A percentile compares a stretch with the other conserved stretches of the same genome.
Conservation (phyloP, 192 early-diverging fungal genomes). For the Obelidium mucronatum region DNA sequence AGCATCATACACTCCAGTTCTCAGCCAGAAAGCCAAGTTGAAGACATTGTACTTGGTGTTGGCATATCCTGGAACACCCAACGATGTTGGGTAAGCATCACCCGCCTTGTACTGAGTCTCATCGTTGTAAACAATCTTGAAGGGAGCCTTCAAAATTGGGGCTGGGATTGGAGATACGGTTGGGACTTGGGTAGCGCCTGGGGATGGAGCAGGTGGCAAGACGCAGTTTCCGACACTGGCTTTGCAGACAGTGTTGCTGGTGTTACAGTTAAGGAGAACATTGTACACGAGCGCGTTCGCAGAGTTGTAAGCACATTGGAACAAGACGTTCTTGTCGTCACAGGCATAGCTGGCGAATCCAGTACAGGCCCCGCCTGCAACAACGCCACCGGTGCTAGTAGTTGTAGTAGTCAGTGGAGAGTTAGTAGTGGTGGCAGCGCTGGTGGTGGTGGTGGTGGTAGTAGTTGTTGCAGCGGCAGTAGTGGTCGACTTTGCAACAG, state of each 20-base stretch:
- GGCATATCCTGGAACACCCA: slow-evolving; percentile 40
- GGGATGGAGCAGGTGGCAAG: neutral
- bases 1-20: slow-evolving; percentile 37
- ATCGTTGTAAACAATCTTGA: slow-evolving; percentile 46
- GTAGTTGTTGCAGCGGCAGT: neutral
- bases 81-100: slow-evolving; percentile 26
- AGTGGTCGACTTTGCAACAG: neutral
- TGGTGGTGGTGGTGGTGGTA: neutral
- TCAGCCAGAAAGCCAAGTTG: slow-evolving; percentile 48
- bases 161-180: neutral
- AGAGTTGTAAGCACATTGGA: neutral
- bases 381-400: neutral
- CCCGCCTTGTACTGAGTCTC: slow-evolving; percentile 29
- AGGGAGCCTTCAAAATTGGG: slow-evolving; percentile 13
- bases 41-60: slow-evolving; percentile 44
- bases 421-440: neutral
- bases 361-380: neutral
- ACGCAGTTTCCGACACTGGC: slow-evolving; percentile 10
- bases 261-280: neutral
- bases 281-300: neutral
- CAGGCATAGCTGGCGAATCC: slow-evolving; percentile 4
- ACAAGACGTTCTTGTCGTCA: neutral
- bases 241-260: neutral
- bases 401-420: too few species aligned
- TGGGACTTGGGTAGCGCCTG: neutral